Percentiles rank a stretch among this genome's conserved stretches.
Evolutionary conservation across 768 basidiomycete genomes (phyloP).

Genomic region (Podaxis pistillaris): DNA sequence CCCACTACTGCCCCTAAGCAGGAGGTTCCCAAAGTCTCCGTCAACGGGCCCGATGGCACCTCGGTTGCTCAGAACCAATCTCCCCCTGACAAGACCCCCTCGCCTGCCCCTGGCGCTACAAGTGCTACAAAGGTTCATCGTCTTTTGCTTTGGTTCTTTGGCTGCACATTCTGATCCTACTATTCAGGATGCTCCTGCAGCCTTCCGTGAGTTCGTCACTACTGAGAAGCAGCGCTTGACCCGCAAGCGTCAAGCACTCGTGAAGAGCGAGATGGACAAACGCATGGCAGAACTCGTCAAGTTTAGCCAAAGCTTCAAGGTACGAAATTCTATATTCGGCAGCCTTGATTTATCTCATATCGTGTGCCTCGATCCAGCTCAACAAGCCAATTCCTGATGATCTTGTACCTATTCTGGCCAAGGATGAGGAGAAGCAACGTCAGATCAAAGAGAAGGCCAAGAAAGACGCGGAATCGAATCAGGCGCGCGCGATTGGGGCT

Average conservation of each 20-base stretch:
- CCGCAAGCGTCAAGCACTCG: constrained; percentile 85
- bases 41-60: constrained; percentile 76
- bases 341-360: not conserved
- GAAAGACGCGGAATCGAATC: constrained; percentile 61
- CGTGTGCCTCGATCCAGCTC: constrained; percentile 45
- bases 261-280: constrained; percentile 93
- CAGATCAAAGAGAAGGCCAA: constrained; percentile 76
- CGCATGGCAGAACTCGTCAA: constrained; percentile 90
- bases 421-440: constrained; percentile 89
- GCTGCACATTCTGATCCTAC: constrained; percentile 12
- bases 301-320: constrained; percentile 95
- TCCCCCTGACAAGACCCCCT: constrained; percentile 56
- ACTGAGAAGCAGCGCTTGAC: constrained; percentile 88
- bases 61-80: constrained; percentile 40
- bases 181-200: constrained; percentile 48
- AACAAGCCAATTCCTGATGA: constrained; percentile 96
- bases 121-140: constrained; percentile 48
- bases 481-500: constrained; percentile 72
- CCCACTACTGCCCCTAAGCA: constrained; percentile 28
- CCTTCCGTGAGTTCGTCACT: constrained; percentile 91
- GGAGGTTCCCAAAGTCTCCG: constrained; percentile 70
- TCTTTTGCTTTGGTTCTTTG: not conserved
- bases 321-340: constrained; percentile 29
- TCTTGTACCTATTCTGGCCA: constrained; percentile 87
- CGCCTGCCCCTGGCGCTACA: constrained; percentile 51